A percentile compares a stretch with the other conserved stretches of the same genome.
phyloP scores from a whole-genome alignment of 2,329 filamentous ascomycete genomes.

The Colletotrichum kahawae region DNA sequence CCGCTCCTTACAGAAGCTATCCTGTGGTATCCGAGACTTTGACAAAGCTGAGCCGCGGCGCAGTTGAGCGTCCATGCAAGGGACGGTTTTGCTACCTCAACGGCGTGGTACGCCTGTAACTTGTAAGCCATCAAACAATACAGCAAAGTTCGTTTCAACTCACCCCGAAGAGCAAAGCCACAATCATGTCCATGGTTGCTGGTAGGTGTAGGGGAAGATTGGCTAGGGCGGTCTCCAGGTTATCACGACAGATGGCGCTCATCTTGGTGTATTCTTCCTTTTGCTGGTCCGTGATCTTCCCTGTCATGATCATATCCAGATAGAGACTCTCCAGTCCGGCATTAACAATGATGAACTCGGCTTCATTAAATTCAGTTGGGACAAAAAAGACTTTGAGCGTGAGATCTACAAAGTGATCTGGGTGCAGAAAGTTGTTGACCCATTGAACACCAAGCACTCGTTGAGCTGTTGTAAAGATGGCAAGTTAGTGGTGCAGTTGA shows the following conservation, averaged over 20 bases:
- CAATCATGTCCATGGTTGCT: constrained; percentile 29
- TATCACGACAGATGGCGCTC: constrained; percentile 28
- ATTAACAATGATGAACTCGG: constrained; percentile 38
- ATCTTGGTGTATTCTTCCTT: constrained; percentile 29
- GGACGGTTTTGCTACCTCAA: constrained; percentile 37
- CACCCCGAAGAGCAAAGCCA: constrained; percentile 27
- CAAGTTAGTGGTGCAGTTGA: neutral
- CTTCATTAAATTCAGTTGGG: constrained; percentile 31
- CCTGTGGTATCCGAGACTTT: constrained; percentile 35
- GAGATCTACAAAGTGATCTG: constrained; percentile 34
- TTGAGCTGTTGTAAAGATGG: neutral
- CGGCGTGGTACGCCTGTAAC: constrained; percentile 32
- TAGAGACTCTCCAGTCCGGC: constrained; percentile 35
- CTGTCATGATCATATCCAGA: constrained; percentile 24
- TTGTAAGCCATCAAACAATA: neutral
- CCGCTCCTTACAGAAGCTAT: constrained; percentile 31
- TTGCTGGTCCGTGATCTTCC: constrained; percentile 7
- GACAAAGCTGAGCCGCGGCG: constrained; percentile 36
- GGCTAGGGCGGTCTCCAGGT: constrained; percentile 35
- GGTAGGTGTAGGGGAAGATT: constrained; percentile 36
- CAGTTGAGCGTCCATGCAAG: constrained; percentile 33
- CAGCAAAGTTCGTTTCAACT: neutral
- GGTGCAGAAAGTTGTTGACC: constrained; percentile 32
- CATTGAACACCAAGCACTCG: constrained; percentile 24
- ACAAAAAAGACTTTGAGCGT: constrained; percentile 38